A percentile compares a stretch with the other conserved stretches of the same genome.
phyloP scores from a whole-genome alignment of 176 grass and related monocot species.

The Zizania latifolia region DNA sequence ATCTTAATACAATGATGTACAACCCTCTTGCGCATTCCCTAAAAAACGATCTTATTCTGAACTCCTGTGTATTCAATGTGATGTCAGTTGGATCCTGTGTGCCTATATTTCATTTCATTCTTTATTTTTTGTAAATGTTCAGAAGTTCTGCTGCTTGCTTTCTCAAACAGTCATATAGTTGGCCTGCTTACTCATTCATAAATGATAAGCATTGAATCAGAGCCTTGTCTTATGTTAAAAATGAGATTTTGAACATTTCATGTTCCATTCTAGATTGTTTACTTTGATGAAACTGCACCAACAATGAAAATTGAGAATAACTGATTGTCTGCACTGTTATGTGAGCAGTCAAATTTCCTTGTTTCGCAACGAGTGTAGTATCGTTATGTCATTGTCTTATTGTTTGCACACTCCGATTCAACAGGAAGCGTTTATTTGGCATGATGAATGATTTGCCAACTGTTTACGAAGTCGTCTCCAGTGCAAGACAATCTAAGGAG shows the following conservation, averaged over 20 bases:
- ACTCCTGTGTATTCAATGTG: neutral
- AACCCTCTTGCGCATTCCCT: no score
- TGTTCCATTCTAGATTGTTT: neutral
- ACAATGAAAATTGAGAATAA: neutral
- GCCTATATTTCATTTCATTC: neutral
- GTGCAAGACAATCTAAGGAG: constrained; percentile 57
- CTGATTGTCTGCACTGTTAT: no score
- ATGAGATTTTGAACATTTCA: neutral
- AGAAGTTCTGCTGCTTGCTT: neutral
- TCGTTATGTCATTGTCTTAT: neutral
- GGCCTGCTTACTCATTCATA: neutral
- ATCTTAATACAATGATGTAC: no score
- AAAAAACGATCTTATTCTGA: no score
- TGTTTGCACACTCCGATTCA: constrained; percentile 3
- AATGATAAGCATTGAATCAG: neutral
- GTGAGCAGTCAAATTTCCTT: neutral
- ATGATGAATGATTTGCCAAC: constrained; percentile 95
- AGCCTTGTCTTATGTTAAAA: neutral
- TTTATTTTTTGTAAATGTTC: neutral
- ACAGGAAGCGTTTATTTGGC: constrained; percentile 88
- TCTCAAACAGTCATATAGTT: neutral
- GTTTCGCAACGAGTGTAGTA: neutral
- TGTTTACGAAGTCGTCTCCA: constrained; percentile 71
- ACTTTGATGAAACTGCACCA: neutral
- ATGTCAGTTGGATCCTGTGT: neutral